Percentiles rank a stretch among this genome's conserved stretches.
These are phyloP conservation scores for Cicer chorassanicum DNA, from an alignment of 306 rosid species.

Conservation along the genomic window DNA sequence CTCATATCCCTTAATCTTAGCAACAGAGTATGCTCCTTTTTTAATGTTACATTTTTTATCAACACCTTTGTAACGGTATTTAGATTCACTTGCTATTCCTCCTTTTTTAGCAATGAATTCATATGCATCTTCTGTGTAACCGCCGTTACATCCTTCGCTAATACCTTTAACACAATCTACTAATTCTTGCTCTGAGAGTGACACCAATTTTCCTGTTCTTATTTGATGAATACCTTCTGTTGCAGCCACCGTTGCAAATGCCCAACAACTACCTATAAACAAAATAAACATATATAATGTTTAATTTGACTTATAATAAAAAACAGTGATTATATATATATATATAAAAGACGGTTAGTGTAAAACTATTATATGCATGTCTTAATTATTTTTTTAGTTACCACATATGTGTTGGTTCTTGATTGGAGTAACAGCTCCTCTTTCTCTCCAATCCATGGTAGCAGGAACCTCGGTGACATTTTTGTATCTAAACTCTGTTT, in stretches of 20 bases:
- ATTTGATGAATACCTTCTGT: slow-evolving; percentile 38
- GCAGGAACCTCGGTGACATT: slow-evolving; percentile 28
- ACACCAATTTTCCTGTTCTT: slow-evolving; percentile 22
- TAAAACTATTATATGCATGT: neutral
- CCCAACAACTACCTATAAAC: slow-evolving; percentile 40
- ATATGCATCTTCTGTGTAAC: slow-evolving; percentile 24
- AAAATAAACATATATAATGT: too few relatives aligned
- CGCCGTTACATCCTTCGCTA: slow-evolving; percentile 35
- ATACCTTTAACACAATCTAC: slow-evolving; percentile 42
- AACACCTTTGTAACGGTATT: slow-evolving; percentile 25
- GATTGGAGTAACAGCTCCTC: slow-evolving; percentile 46
- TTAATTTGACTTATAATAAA: too few relatives aligned
- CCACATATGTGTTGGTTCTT: slow-evolving; percentile 44
- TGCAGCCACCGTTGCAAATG: slow-evolving; percentile 38
- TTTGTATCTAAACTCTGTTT: neutral
- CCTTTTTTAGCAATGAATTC: slow-evolving; percentile 32
- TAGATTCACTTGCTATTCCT: slow-evolving; percentile 40
- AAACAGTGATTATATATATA: too few relatives aligned
- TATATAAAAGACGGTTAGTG: neutral
- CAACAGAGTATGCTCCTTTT: neutral
- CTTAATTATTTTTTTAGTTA: neutral
- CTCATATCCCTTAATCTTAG: slow-evolving; percentile 33
- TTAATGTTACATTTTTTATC: slow-evolving; percentile 25
- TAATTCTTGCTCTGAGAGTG: slow-evolving; percentile 45
- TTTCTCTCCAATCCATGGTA: slow-evolving; percentile 40